These are phyloP conservation scores for Plasmodium gaboni DNA, from an alignment of 169 alveolate species.

Conservation along the genomic window DNA sequence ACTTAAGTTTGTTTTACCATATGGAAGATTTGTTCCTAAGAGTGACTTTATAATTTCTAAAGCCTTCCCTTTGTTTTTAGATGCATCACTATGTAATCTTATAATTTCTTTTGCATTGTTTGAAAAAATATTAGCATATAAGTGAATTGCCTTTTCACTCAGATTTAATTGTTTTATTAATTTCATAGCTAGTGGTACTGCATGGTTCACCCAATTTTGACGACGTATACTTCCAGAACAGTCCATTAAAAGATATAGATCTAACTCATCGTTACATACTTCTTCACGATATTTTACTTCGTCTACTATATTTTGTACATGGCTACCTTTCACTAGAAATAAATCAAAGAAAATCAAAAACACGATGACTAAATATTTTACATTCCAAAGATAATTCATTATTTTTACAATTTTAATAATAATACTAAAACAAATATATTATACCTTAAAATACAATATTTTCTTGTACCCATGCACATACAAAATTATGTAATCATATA, in stretches of 20 bases:
- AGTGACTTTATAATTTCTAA: not conserved
- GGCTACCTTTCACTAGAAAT: slow-evolving; percentile 7
- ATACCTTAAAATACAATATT: too few relatives aligned
- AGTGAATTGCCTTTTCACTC: slow-evolving; percentile 16
- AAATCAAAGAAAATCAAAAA: slow-evolving; percentile 18
- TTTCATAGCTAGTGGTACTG: slow-evolving; percentile 13
- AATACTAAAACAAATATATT: too few relatives aligned
- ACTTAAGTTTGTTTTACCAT: slow-evolving; percentile 28
- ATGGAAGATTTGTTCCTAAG: not conserved
- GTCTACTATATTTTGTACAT: not conserved
- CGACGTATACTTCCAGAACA: slow-evolving; percentile 67
- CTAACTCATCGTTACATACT: slow-evolving; percentile 64
- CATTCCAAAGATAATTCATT: slow-evolving; percentile 38
- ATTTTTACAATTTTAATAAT: not conserved
- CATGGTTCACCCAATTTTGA: slow-evolving; percentile 15
- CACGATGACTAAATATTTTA: slow-evolving; percentile 32
- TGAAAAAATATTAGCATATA: slow-evolving; percentile 11
- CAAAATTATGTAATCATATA: not conserved
- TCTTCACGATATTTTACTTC: slow-evolving; percentile 47
- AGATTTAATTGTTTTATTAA: slow-evolving; percentile 16
- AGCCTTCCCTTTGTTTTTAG: slow-evolving; percentile 18
- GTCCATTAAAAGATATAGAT: slow-evolving; percentile 40
- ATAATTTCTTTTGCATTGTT: slow-evolving; percentile 6
- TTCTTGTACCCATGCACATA: too few relatives aligned
- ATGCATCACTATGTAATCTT: slow-evolving; percentile 2